Evolutionary conservation across 345 rosid species (phyloP).

Genomic region (Eucalyptus pumila): DNA sequence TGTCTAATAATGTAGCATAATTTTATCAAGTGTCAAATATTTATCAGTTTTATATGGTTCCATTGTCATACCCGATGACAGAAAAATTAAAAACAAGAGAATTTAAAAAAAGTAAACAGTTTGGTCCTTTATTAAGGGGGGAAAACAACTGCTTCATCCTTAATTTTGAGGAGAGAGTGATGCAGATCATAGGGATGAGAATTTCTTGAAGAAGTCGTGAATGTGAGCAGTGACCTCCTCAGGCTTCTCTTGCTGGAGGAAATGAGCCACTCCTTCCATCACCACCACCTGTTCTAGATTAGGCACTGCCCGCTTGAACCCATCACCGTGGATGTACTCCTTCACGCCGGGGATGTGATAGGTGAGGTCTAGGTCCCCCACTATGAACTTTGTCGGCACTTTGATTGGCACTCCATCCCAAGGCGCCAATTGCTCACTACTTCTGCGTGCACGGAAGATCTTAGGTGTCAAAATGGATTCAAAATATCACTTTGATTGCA

Average conservation of each 20-base stretch:
- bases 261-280: conserved; percentile 76
- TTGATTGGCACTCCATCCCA: conserved; percentile 46
- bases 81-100: background rate
- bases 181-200: background rate
- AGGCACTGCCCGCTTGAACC: conserved; percentile 49
- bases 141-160: background rate
- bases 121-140: background rate
- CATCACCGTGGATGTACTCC: conserved; percentile 45
- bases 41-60: background rate
- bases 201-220: conserved; percentile 52
- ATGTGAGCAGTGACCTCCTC: conserved; percentile 56
- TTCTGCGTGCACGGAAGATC: conserved; percentile 20
- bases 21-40: background rate
- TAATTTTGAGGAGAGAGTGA: background rate
- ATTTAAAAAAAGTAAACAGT: background rate
- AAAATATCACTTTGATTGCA: background rate
- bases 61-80: background rate
- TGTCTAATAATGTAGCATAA: background rate
- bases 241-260: conserved; percentile 56
- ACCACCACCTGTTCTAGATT: conserved; percentile 60
- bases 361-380: conserved; percentile 58
- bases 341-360: conserved; percentile 52
- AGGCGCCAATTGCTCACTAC: conserved; percentile 63
- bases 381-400: conserved; percentile 75
- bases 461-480: background rate